phyloP scores from a whole-genome alignment of 352 stramenopile species.

The Phytophthora ramorum region DNA sequence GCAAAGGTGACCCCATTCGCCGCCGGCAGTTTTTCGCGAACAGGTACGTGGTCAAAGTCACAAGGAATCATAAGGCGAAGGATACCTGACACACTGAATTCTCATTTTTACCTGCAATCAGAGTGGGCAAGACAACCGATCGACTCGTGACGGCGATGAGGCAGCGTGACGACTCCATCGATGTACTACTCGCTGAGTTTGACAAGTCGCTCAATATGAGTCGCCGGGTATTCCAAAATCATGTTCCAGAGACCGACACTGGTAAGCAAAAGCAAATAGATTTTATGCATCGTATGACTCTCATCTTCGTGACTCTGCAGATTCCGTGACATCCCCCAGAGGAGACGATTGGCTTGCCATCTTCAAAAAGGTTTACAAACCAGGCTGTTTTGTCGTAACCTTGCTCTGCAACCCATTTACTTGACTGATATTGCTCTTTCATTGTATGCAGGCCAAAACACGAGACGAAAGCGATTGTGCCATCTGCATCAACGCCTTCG shows the following conservation, averaged over 20 bases:
- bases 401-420: not conserved
- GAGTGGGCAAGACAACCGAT: conserved; percentile 64
- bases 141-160: conserved; percentile 66
- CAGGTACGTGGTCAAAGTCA: conserved; percentile 37
- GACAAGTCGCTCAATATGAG: conserved; percentile 73
- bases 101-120: conserved; percentile 21
- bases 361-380: conserved; percentile 41
- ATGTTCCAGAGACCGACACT: conserved; percentile 45
- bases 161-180: conserved; percentile 79
- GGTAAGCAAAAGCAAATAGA: conserved; percentile 6
- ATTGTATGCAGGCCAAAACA: conserved; percentile 37
- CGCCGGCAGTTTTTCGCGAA: conserved; percentile 72
- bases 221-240: conserved; percentile 64
- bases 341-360: conserved; percentile 53
- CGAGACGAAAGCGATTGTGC: conserved; percentile 74
- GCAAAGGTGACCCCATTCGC: conserved; percentile 58
- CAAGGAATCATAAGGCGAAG: not conserved
- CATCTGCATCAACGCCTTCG: conserved; percentile 84
- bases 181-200: conserved; percentile 80
- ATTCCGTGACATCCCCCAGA: not conserved
- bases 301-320: not conserved
- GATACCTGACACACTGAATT: conserved; percentile 2
- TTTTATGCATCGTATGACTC: not conserved
- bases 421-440: too few relatives aligned
- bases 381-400: not conserved